Evolutionary conservation across 345 rosid species (phyloP).

Genomic region (Gynandropsis gynandra): DNA sequence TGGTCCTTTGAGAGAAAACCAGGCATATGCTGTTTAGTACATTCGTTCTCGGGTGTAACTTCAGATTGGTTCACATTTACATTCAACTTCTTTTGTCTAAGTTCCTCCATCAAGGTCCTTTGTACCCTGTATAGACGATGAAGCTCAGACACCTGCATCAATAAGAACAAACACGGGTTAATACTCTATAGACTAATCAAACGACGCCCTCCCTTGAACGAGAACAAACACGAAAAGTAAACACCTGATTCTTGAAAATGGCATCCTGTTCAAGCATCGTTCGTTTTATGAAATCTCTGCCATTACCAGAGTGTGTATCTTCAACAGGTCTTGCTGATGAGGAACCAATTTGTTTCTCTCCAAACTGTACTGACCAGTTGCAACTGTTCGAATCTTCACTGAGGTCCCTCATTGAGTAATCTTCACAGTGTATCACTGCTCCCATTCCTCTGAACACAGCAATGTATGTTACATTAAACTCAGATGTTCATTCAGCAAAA

Average conservation of each 20-base stretch:
- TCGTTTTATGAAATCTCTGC: constrained; percentile 47
- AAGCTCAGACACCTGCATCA: constrained; percentile 36
- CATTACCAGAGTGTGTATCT: constrained; percentile 39
- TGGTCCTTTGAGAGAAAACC: constrained; percentile 44
- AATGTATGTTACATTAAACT: background rate
- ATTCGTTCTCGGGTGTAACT: constrained; percentile 28
- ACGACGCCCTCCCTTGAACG: background rate
- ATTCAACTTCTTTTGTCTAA: constrained; percentile 29
- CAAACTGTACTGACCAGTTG: constrained; percentile 50
- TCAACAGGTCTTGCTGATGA: constrained; percentile 31
- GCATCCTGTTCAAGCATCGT: constrained; percentile 73
- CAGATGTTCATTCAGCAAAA: background rate
- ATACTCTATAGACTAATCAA: background rate
- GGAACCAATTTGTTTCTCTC: constrained; percentile 50
- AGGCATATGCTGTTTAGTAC: constrained; percentile 44
- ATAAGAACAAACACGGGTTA: background rate
- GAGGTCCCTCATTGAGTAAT: constrained; percentile 67
- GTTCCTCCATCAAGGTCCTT: constrained; percentile 60
- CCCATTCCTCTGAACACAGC: constrained; percentile 51
- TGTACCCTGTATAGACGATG: constrained; percentile 66
- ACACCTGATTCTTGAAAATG: constrained; percentile 63
- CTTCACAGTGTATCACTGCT: constrained; percentile 62
- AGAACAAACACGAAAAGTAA: background rate
- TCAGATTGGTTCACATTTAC: constrained; percentile 16
- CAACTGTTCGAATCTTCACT: constrained; percentile 62